phyloP scores from a whole-genome alignment of 345 rosid genomes.

The Orychophragmus violaceus region DNA sequence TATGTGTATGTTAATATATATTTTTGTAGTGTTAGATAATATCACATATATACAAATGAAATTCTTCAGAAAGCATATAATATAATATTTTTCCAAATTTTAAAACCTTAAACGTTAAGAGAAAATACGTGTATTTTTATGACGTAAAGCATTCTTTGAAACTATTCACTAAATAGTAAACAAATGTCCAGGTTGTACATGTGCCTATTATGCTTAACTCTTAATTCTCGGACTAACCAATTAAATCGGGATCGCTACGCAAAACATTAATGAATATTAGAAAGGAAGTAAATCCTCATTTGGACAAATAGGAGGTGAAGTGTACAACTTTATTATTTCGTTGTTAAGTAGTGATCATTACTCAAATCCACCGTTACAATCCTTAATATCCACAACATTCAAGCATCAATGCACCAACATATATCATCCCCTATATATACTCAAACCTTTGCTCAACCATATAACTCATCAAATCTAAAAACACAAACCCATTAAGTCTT shows the following conservation, averaged over 20 bases:
- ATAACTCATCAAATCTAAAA: slow-evolving; percentile 5
- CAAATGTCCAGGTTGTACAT: not conserved
- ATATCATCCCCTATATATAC: slow-evolving; percentile 8
- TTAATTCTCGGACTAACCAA: slow-evolving; percentile 15
- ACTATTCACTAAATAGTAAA: not conserved
- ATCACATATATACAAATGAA: not conserved
- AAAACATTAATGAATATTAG: not conserved
- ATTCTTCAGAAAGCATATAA: not conserved
- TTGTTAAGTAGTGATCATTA: slow-evolving; percentile 4
- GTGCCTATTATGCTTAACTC: slow-evolving; percentile 25
- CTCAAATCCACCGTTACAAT: slow-evolving; percentile 24
- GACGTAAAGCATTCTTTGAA: slow-evolving; percentile 24
- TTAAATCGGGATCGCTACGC: slow-evolving; percentile 14
- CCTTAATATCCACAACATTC: slow-evolving; percentile 20
- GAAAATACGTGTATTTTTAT: slow-evolving; percentile 10
- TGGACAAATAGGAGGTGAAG: slow-evolving; percentile 3
- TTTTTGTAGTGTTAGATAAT: not conserved
- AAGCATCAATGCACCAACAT: not conserved
- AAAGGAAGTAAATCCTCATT: not conserved
- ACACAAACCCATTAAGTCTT: not conserved
- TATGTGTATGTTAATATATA: not conserved
- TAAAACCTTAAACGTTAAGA: slow-evolving; percentile 23
- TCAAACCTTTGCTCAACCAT: not conserved
- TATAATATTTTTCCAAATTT: not conserved
- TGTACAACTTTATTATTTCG: slow-evolving; percentile 12